These are phyloP conservation scores for Xylariaceae sp. DNA, from an alignment of 2,329 filamentous ascomycete genomes.

Conservation along the genomic window DNA sequence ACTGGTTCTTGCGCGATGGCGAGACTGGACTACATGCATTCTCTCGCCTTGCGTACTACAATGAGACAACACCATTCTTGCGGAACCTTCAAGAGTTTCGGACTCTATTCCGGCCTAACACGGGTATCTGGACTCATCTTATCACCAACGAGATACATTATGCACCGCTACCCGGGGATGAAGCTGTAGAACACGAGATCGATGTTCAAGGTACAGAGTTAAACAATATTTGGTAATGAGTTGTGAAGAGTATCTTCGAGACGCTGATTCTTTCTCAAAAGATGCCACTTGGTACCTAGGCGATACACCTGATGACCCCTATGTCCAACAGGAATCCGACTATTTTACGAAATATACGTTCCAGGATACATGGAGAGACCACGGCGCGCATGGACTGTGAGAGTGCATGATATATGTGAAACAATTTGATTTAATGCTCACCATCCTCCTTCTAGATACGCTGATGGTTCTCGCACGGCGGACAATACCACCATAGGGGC, in stretches of 20 bases:
- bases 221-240: too few species aligned
- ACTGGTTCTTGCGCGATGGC: slow-evolving; percentile 58
- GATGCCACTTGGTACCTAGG: slow-evolving; percentile 60
- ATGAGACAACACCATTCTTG: slow-evolving; percentile 50
- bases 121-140: slow-evolving; percentile 56
- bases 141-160: slow-evolving; percentile 52
- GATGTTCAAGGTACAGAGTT: slow-evolving; percentile 38
- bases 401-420: background rate
- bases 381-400: slow-evolving; percentile 49
- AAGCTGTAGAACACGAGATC: slow-evolving; percentile 38
- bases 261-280: slow-evolving; percentile 27
- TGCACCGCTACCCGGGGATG: slow-evolving; percentile 46
- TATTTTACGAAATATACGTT: slow-evolving; percentile 66
- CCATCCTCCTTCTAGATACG: slow-evolving; percentile 32
- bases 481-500: slow-evolving; percentile 52
- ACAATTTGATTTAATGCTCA: background rate
- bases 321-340: slow-evolving; percentile 50
- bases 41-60: slow-evolving; percentile 54
- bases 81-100: slow-evolving; percentile 57
- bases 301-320: slow-evolving; percentile 48
- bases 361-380: slow-evolving; percentile 52
- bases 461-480: slow-evolving; percentile 45
- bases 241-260: background rate
- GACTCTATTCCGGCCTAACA: slow-evolving; percentile 56
- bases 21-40: slow-evolving; percentile 60